phyloP scores from a whole-genome alignment of 2,329 filamentous ascomycete species.

The Emergomyces orientalis region DNA sequence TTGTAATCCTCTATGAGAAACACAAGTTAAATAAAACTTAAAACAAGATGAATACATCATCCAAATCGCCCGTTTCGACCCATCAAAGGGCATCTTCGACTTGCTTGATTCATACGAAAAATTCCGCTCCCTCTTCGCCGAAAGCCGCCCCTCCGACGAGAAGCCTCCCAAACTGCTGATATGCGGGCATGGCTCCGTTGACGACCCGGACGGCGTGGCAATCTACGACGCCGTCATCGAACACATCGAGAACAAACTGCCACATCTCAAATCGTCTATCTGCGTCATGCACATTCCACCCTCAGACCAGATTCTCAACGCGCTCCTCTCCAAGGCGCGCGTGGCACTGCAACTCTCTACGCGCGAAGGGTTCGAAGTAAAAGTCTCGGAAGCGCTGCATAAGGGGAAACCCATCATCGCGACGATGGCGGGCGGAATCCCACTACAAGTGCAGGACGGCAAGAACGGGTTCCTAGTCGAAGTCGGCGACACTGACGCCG shows the following conservation, averaged over 20 bases:
- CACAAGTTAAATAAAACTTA: constrained; percentile 26
- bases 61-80: constrained; percentile 74
- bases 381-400: constrained; percentile 74
- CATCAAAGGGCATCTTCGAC: constrained; percentile 70
- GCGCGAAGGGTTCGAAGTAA: constrained; percentile 76
- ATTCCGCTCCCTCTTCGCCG: constrained; percentile 33
- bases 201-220: constrained; percentile 65
- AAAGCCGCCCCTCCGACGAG: constrained; percentile 30
- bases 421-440: constrained; percentile 67
- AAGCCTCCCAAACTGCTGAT: constrained; percentile 62
- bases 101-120: constrained; percentile 67
- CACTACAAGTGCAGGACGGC: constrained; percentile 62
- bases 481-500: constrained; percentile 58
- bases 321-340: constrained; percentile 60
- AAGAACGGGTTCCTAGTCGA: constrained; percentile 67
- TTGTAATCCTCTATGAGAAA: constrained; percentile 37
- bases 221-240: constrained; percentile 64
- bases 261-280: constrained; percentile 54
- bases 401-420: constrained; percentile 71
- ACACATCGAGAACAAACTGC: constrained; percentile 55
- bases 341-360: constrained; percentile 72
- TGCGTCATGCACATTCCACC: constrained; percentile 68
- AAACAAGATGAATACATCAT: constrained; percentile 59
- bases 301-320: constrained; percentile 71
- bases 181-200: constrained; percentile 68